These are phyloP conservation scores for Mycena belliarum DNA, from an alignment of 768 basidiomycete genomes.

Conservation along the genomic window DNA sequence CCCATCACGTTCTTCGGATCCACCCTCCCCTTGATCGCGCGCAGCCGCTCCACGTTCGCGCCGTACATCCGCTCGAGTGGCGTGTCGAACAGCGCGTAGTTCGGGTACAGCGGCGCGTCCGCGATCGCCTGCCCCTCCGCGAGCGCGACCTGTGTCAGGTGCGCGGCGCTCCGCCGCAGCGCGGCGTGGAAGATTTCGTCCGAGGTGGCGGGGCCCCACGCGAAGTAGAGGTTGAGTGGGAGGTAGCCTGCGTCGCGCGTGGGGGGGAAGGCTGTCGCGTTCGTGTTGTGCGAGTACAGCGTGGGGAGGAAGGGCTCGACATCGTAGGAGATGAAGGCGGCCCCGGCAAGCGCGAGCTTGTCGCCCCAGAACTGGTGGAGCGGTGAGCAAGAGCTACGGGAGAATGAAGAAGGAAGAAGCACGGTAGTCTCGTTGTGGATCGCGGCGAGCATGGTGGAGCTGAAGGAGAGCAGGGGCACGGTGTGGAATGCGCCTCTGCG, in stretches of 20 bases:
- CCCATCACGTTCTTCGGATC: constrained; percentile 50
- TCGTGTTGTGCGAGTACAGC: constrained; percentile 39
- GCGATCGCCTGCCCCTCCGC: constrained; percentile 31
- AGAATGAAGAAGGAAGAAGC: background rate
- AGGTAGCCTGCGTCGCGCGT: constrained; percentile 23
- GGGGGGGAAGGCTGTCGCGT: constrained; percentile 48
- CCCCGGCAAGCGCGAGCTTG: constrained; percentile 29
- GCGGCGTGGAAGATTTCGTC: constrained; percentile 31
- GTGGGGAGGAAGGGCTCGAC: constrained; percentile 52
- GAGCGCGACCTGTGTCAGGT: constrained; percentile 23
- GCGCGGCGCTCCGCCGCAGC: constrained; percentile 30
- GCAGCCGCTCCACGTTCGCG: constrained; percentile 33
- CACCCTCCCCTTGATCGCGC: constrained; percentile 32
- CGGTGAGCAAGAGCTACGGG: background rate
- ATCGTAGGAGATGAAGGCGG: constrained; percentile 45
- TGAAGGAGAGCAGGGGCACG: constrained; percentile 40
- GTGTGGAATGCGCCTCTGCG: constrained; percentile 41
- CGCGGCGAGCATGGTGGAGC: constrained; percentile 37
- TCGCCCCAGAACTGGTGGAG: constrained; percentile 46
- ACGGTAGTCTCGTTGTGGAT: constrained; percentile 47
- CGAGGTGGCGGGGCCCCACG: constrained; percentile 21
- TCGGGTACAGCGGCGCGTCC: constrained; percentile 40
- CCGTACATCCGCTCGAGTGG: constrained; percentile 43
- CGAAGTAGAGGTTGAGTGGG: constrained; percentile 31
- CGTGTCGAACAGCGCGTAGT: constrained; percentile 46